phyloP scores from a whole-genome alignment of 768 basidiomycete species.

The Boletus coccyginus region DNA sequence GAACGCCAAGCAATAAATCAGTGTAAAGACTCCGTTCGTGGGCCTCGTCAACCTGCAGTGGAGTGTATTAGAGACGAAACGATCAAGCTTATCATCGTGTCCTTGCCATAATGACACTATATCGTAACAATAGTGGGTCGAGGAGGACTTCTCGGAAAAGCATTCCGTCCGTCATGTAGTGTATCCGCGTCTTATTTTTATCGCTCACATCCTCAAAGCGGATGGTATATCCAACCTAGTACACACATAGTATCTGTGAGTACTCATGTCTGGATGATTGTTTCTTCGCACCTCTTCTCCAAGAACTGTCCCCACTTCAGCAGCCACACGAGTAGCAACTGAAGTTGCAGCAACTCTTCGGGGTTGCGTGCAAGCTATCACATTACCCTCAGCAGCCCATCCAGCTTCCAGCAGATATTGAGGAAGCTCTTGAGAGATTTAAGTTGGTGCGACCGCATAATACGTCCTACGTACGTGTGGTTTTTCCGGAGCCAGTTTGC shows the following conservation, averaged over 20 bases:
- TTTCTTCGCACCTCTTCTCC: constrained; percentile 72
- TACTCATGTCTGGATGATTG: not conserved
- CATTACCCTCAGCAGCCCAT: constrained; percentile 81
- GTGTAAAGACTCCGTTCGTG: constrained; percentile 97
- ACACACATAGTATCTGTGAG: constrained; percentile 5
- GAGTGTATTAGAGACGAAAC: not conserved
- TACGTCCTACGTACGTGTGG: constrained; percentile 69
- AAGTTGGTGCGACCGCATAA: not conserved
- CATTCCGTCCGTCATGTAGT: constrained; percentile 98
- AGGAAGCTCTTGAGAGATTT: constrained; percentile 68
- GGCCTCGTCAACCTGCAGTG: constrained; percentile 85
- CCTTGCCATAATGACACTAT: constrained; percentile 92
- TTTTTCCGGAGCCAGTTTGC: constrained; percentile 97
- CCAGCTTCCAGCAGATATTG: constrained; percentile 93
- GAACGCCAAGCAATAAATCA: constrained; percentile 83
- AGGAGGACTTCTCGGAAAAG: constrained; percentile 91
- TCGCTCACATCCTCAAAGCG: constrained; percentile 92
- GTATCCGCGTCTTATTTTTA: constrained; percentile 81
- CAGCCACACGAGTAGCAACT: constrained; percentile 85
- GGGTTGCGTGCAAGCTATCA: constrained; percentile 93
- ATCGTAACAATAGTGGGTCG: constrained; percentile 88
- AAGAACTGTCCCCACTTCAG: constrained; percentile 85
- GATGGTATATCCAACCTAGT: constrained; percentile 94
- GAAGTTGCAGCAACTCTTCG: constrained; percentile 93
- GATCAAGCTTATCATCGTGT: not conserved